phyloP scores from a whole-genome alignment of 1,284 basidiomycete genomes.

The Wallemia ichthyophaga region DNA sequence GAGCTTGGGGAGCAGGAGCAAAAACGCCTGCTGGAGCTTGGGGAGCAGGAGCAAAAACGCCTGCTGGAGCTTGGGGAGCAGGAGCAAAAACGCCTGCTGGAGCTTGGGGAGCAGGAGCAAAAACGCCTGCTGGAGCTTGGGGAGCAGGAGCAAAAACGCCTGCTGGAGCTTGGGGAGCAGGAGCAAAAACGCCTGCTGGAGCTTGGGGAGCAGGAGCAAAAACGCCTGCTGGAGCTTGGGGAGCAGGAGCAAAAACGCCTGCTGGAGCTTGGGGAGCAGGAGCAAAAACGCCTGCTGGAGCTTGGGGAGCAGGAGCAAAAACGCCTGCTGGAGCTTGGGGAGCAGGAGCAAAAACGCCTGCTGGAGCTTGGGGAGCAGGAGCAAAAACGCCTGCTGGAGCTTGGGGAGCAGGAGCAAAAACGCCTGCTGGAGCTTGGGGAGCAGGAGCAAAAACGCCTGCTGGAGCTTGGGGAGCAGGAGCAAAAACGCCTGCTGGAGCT shows the following conservation, averaged over 20 bases:
- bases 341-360: slow-evolving; percentile 20
- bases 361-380: too few relatives aligned
- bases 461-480: not conserved
- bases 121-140: slow-evolving; percentile 33
- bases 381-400: slow-evolving; percentile 17
- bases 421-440: slow-evolving; percentile 7
- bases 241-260: not conserved
- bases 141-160: slow-evolving; percentile 19
- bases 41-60: not conserved
- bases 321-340: slow-evolving; percentile 1
- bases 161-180: slow-evolving; percentile 21
- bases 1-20: not conserved
- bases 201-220: slow-evolving; percentile 2
- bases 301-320: not conserved
- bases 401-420: slow-evolving; percentile 22
- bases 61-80: not conserved
- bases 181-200: slow-evolving; percentile 15
- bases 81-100: not conserved
- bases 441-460: not conserved
- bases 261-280: not conserved
- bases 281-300: not conserved
- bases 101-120: slow-evolving; percentile 2
- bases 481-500: not conserved
- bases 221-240: not conserved
- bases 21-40: not conserved